Conservation (phyloP, 495 filamentous ascomycete species). For the Aspergillus wentii region DNA sequence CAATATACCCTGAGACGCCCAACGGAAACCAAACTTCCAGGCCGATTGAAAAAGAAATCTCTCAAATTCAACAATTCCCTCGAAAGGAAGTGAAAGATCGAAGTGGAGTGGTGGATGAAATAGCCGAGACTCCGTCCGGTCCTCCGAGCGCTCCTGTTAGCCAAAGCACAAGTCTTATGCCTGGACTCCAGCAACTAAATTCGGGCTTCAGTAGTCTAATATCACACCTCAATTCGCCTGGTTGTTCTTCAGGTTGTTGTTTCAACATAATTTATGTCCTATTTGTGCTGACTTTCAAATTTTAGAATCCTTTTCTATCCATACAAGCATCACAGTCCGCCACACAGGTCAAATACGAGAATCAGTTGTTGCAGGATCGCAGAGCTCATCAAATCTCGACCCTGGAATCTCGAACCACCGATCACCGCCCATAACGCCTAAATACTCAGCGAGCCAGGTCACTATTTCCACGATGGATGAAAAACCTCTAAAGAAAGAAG, state of each 20-base stretch:
- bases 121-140: conserved; percentile 22
- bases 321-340: background rate
- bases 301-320: background rate
- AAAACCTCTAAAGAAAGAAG: conserved; percentile 8
- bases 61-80: no score
- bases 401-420: background rate
- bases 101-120: no score
- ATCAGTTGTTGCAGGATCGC: background rate
- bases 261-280: background rate
- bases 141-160: background rate
- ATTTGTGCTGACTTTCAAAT: background rate
- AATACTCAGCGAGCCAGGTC: background rate
- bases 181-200: background rate
- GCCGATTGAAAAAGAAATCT: no score
- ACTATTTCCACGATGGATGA: conserved; percentile 11
- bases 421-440: background rate
- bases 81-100: no score
- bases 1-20: background rate
- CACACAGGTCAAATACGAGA: background rate
- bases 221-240: background rate
- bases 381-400: background rate
- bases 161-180: conserved; percentile 6
- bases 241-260: background rate
- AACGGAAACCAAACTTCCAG: background rate
- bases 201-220: background rate